Evolutionary conservation across 1,139 yeast genomes (phyloP).

Genomic region (Geotrichum cucujoidarum): DNA sequence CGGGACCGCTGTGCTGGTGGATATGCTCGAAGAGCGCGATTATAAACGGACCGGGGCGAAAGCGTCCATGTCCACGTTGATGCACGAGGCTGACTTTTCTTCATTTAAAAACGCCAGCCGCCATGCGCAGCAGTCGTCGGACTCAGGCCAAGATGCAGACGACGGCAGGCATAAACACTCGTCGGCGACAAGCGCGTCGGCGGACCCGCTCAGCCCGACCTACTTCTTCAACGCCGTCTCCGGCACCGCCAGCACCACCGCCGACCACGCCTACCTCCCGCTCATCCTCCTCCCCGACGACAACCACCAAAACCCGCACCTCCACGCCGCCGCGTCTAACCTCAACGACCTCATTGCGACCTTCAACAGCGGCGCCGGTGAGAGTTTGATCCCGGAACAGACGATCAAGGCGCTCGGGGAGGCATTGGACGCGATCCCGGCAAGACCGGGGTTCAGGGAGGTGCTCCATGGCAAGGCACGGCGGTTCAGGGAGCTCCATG

Average conservation of each 20-base stretch:
- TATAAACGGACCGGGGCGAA: conserved; percentile 22
- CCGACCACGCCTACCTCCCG: conserved; percentile 29
- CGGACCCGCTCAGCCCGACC: conserved; percentile 30
- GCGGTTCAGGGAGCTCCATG: conserved; percentile 20
- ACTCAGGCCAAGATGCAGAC: conserved; percentile 5
- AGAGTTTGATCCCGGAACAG: conserved; percentile 27
- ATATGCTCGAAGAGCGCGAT: conserved; percentile 28
- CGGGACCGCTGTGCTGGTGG: conserved; percentile 25
- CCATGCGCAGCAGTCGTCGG: neutral
- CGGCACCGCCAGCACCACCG: conserved; percentile 26
- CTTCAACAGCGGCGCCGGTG: conserved; percentile 25
- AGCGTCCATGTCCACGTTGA: conserved; percentile 22
- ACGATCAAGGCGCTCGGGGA: conserved; percentile 24
- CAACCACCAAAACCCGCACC: conserved; percentile 24
- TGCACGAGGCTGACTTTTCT: conserved; percentile 3
- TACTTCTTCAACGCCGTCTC: conserved; percentile 31
- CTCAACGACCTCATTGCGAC: conserved; percentile 31
- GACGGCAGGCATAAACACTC: conserved; percentile 4
- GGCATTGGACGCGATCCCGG: conserved; percentile 21
- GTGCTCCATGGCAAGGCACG: conserved; percentile 24
- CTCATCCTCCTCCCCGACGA: conserved; percentile 30
- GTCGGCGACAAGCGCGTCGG: conserved; percentile 8
- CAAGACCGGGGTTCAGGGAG: conserved; percentile 22
- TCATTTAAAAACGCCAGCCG: neutral
- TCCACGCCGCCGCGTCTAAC: conserved; percentile 26